Evolutionary conservation across 768 basidiomycete genomes (phyloP).

Genomic region (Thelephora aurantiotincta): DNA sequence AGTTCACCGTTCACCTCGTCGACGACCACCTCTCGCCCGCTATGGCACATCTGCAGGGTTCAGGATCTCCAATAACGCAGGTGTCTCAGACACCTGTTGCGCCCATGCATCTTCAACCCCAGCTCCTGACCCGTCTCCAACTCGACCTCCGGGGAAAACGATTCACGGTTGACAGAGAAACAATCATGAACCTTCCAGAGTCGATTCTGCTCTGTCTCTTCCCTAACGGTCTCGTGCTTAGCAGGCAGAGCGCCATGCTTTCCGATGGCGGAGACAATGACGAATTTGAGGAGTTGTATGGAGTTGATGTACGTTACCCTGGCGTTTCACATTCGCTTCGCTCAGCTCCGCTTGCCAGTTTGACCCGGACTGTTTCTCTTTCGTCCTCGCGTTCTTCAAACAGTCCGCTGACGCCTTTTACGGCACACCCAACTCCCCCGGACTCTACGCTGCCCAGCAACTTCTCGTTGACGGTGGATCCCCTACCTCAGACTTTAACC

Average conservation of each 20-base stretch:
- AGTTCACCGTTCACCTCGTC: slow-evolving; percentile 7
- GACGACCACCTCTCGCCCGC: slow-evolving; percentile 6
- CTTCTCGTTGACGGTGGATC: slow-evolving; percentile 60
- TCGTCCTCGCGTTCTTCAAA: slow-evolving; percentile 85
- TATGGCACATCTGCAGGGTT: slow-evolving; percentile 21
- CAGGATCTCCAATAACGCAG: slow-evolving; percentile 41
- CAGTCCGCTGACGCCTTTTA: slow-evolving; percentile 85
- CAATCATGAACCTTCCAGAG: slow-evolving; percentile 97
- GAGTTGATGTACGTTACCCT: slow-evolving; percentile 71
- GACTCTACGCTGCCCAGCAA: slow-evolving; percentile 67
- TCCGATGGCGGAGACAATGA: slow-evolving; percentile 62
- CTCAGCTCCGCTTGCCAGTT: slow-evolving; percentile 40
- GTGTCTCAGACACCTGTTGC: slow-evolving; percentile 49
- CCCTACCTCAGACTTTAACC: slow-evolving; percentile 41
- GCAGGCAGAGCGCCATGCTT: slow-evolving; percentile 66
- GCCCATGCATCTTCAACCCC: slow-evolving; percentile 58
- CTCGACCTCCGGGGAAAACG: slow-evolving; percentile 86
- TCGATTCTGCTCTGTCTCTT: slow-evolving; percentile 92
- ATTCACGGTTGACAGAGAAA: slow-evolving; percentile 93
- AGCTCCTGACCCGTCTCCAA: slow-evolving; percentile 75
- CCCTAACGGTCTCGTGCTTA: slow-evolving; percentile 91
- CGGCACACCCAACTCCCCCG: slow-evolving; percentile 60
- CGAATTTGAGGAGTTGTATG: slow-evolving; percentile 87
- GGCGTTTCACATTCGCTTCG: slow-evolving; percentile 6
- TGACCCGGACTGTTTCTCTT: slow-evolving; percentile 93